phyloP scores from a whole-genome alignment of 495 filamentous ascomycete genomes.

The Aspergillus sparsus region DNA sequence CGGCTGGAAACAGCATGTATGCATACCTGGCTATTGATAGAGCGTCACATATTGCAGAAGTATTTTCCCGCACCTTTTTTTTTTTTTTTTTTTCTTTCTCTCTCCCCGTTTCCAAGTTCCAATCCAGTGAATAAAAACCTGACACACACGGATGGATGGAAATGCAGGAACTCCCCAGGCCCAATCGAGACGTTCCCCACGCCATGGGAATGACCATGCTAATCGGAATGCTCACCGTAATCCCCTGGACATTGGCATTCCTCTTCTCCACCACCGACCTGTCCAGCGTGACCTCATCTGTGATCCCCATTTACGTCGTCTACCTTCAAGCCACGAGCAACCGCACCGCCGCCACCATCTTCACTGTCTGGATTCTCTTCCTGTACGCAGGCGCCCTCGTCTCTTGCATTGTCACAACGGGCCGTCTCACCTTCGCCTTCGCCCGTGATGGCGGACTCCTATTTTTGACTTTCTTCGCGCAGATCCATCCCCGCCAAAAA shows the following conservation, averaged over 20 bases:
- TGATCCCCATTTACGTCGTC: conserved; percentile 25
- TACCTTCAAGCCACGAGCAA: conserved; percentile 31
- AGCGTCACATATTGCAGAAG: conserved; percentile 30
- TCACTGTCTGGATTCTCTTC: conserved; percentile 21
- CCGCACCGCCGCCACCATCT: conserved; percentile 22
- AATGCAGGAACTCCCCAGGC: conserved; percentile 29
- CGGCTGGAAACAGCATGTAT: conserved; percentile 27
- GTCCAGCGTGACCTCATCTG: conserved; percentile 26
- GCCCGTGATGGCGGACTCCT: conserved; percentile 25
- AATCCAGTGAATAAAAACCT: too few species aligned
- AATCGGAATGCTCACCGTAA: conserved; percentile 25
- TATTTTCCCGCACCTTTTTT: too few species aligned
- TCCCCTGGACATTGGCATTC: conserved; percentile 31
- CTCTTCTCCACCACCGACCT: conserved; percentile 34
- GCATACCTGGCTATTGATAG: conserved; percentile 30
- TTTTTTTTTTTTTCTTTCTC: neutral
- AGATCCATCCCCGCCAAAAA: conserved; percentile 3
- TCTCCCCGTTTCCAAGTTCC: too few species aligned
- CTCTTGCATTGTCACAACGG: conserved; percentile 18
- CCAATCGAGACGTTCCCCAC: conserved; percentile 24
- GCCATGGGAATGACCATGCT: conserved; percentile 26
- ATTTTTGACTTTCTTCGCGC: conserved; percentile 14
- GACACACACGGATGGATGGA: too few species aligned
- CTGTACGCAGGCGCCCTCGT: conserved; percentile 17
- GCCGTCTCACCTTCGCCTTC: conserved; percentile 23